phyloP scores from a whole-genome alignment of 192 early-diverging fungal species.

The Lobosporangium transversale region DNA sequence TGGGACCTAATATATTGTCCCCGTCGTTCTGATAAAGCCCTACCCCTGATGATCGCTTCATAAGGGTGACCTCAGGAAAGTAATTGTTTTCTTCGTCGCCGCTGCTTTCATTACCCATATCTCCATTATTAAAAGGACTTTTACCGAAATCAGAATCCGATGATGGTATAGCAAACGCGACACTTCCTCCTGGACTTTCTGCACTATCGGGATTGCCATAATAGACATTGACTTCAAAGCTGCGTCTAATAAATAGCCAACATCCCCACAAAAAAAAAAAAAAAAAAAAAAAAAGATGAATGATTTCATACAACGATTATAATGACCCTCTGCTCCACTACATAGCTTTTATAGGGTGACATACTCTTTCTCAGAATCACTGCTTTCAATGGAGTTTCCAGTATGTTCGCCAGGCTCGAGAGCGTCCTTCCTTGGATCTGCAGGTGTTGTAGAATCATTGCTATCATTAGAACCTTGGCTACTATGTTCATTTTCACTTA shows the following conservation, averaged over 20 bases:
- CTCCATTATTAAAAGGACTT: constrained; percentile 31
- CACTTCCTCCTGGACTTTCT: constrained; percentile 16
- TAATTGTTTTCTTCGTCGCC: constrained; percentile 35
- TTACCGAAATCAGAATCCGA: constrained; percentile 4
- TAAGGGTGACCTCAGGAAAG: constrained; percentile 16
- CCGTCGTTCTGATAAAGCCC: constrained; percentile 9
- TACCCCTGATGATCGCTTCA: constrained; percentile 37
- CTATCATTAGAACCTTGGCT: constrained; percentile 7
- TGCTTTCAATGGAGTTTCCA: constrained; percentile 14
- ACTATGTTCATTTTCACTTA: background rate
- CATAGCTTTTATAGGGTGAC: background rate
- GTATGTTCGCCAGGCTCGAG: constrained; percentile 13
- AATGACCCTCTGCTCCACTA: too few relatives aligned
- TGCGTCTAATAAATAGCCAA: constrained; percentile 16
- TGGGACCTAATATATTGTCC: constrained; percentile 19
- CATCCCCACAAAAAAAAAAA: background rate
- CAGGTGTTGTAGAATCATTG: background rate
- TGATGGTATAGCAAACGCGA: background rate
- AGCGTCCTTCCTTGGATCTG: background rate
- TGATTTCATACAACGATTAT: too few relatives aligned
- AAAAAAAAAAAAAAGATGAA: background rate
- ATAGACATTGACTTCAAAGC: constrained; percentile 42
- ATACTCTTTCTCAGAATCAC: constrained; percentile 46
- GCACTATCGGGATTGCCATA: constrained; percentile 25
- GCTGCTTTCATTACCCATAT: constrained; percentile 28